phyloP scores from a whole-genome alignment of 2,329 filamentous ascomycete genomes.

The Penicillium sp. region DNA sequence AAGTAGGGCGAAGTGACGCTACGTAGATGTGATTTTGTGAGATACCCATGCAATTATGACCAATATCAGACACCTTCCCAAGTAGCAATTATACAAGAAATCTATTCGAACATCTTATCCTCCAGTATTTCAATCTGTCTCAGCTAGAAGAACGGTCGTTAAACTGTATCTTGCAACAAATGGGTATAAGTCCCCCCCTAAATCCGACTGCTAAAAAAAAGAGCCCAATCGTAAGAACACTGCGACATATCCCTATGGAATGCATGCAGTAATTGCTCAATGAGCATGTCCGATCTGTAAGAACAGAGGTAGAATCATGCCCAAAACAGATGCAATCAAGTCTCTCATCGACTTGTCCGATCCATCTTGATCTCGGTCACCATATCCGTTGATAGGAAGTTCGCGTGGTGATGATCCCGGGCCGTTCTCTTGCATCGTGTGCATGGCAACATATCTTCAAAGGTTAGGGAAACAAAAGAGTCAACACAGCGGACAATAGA shows the following conservation, averaged over 20 bases:
- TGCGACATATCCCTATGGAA: not conserved
- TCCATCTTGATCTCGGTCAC: constrained; percentile 39
- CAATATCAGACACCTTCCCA: constrained; percentile 11
- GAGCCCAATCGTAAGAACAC: constrained; percentile 3
- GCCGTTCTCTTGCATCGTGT: constrained; percentile 83
- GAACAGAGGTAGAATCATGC: constrained; percentile 49
- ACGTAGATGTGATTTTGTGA: constrained; percentile 30
- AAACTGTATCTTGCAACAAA: constrained; percentile 15
- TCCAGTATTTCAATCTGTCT: constrained; percentile 3
- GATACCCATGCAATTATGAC: constrained; percentile 30
- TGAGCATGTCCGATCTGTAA: constrained; percentile 50
- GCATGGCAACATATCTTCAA: constrained; percentile 90
- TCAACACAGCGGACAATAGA: not conserved
- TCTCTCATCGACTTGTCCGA: constrained; percentile 46
- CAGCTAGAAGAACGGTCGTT: constrained; percentile 3
- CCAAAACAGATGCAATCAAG: constrained; percentile 47
- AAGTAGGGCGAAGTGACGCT: constrained; percentile 24
- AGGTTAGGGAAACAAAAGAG: constrained; percentile 14
- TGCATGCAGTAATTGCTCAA: constrained; percentile 22
- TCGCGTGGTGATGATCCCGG: constrained; percentile 34
- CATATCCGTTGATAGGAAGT: constrained; percentile 43
- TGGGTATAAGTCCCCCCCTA: constrained; percentile 22
- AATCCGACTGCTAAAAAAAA: constrained; percentile 9
- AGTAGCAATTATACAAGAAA: constrained; percentile 14
- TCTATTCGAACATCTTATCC: constrained; percentile 17